Evolutionary conservation across 73 alveolate species (phyloP), one percentile per base, ranked within the genome.

Genomic region (Tetrahymena elliotti): DNA sequence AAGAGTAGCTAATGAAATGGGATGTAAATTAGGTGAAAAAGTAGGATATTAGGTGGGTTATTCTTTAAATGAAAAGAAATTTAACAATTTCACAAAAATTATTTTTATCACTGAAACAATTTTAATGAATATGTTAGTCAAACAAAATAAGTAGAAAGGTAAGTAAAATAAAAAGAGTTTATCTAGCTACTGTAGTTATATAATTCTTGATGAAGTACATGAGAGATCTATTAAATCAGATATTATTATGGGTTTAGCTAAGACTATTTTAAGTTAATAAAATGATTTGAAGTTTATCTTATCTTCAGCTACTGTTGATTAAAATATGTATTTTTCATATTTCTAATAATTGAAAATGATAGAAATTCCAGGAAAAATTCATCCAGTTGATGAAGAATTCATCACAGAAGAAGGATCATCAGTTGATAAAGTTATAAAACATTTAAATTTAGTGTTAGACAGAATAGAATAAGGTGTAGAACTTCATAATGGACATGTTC

Each of bases 151-250:
- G 33, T 53, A n/a, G 37, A n/a, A n/a, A 3, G 22, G 1, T 16
- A 53, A 53, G 11, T 11, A n/a, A 16, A 53, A 53, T 7, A 2
- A 18, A 12, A 38, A 84, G 24, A 4, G 31, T 24, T 24, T 5
- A 7, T 84, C 22, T 33, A 9, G 8, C 20, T 11, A 24, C 15
- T 84, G 38, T 53, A 35, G 97, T 20, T 98, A 96, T 92, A 94
- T 98, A 11, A 96, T 99, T 20, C 97, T 99, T 38, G 99, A 99
- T 98, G 84, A 53, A 53, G 84, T 53, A 2, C 84, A 53, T 53
- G 84, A 53, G 20, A 53, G 99, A 96, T 98, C 99, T 40, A 97
- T 98, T 47, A 97, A 98, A 95, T 94, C 99, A 24, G 99, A 99
- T 97, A 96, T 99, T 35, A 97, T 99, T 93, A 97, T 99, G 97